phyloP scores from a whole-genome alignment of 495 filamentous ascomycete species.

The Astrothelium subdiscretum region DNA sequence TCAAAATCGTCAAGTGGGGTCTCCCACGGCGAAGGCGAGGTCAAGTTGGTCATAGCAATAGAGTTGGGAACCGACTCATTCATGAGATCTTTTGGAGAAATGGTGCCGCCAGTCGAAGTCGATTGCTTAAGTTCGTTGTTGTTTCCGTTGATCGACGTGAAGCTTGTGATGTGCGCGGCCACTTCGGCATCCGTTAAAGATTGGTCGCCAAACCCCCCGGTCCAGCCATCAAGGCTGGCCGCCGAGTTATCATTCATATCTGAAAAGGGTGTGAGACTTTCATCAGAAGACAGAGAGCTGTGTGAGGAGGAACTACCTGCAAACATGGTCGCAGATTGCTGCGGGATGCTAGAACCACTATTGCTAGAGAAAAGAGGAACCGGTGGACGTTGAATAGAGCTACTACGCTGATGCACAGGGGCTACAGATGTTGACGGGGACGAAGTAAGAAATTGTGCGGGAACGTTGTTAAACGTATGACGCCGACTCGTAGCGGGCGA shows the following conservation, averaged over 20 bases:
- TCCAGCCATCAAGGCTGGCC: constrained; percentile 1
- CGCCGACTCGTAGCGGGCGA: constrained; percentile 25
- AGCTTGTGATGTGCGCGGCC: constrained; percentile 10
- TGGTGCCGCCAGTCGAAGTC: constrained; percentile 38
- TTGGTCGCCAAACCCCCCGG: neutral
- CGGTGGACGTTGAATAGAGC: constrained; percentile 33
- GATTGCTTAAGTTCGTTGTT: constrained; percentile 1
- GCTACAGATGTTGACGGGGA: constrained; percentile 8
- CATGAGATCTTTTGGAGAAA: constrained; percentile 79
- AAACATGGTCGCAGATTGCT: constrained; percentile 7
- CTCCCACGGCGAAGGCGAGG: constrained; percentile 65
- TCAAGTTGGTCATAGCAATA: constrained; percentile 69
- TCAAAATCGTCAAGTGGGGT: constrained; percentile 66
- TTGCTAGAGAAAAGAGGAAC: constrained; percentile 36
- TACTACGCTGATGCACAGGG: neutral
- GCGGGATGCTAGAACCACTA: neutral
- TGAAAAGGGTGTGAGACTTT: constrained; percentile 9
- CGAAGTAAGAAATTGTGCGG: constrained; percentile 17
- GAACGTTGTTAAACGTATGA: constrained; percentile 27
- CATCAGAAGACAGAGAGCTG: constrained; percentile 1
- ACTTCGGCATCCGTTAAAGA: neutral
- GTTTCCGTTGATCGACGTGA: constrained; percentile 28
- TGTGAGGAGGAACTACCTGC: constrained; percentile 17
- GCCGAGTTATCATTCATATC: constrained; percentile 16
- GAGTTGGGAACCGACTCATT: constrained; percentile 76